Conservation (phyloP, 352 stramenopile species). For the Blastocystis hominis region DNA sequence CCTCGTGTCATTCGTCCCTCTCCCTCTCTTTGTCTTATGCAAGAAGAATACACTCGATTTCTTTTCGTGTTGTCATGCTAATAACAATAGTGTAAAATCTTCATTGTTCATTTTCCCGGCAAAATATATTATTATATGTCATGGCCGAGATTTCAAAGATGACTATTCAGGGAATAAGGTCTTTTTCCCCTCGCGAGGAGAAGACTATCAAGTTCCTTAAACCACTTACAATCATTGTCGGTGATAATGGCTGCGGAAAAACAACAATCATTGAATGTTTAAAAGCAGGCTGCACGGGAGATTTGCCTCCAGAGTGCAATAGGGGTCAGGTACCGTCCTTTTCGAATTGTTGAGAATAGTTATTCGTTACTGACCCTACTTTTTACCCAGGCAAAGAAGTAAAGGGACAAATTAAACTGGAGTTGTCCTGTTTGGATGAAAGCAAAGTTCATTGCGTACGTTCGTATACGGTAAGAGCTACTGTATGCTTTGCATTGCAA, state of each 20-base stretch:
- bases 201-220: constrained; percentile 85
- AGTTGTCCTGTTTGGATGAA: constrained; percentile 49
- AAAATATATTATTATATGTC: neutral
- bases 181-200: constrained; percentile 87
- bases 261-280: constrained; percentile 99
- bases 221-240: constrained; percentile 94
- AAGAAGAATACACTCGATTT: too few species aligned
- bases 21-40: too few species aligned
- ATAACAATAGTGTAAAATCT: neutral
- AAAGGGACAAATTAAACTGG: constrained; percentile 79
- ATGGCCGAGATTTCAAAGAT: constrained; percentile 97
- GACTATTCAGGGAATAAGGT: constrained; percentile 91
- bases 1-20: neutral
- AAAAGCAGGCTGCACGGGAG: constrained; percentile 87
- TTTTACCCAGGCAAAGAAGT: constrained; percentile 64
- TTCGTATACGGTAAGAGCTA: constrained; percentile 11
- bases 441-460: neutral
- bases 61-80: too few species aligned
- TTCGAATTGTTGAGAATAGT: constrained; percentile 86
- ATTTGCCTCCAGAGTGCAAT: constrained; percentile 72
- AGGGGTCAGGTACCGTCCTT: constrained; percentile 68
- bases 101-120: neutral
- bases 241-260: constrained; percentile 91
- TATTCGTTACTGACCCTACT: constrained; percentile 67
- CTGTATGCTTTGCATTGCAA: neutral